Evolutionary conservation across 257 asterid genomes (phyloP).

Genomic region (Jaltomata sinuosa): DNA sequence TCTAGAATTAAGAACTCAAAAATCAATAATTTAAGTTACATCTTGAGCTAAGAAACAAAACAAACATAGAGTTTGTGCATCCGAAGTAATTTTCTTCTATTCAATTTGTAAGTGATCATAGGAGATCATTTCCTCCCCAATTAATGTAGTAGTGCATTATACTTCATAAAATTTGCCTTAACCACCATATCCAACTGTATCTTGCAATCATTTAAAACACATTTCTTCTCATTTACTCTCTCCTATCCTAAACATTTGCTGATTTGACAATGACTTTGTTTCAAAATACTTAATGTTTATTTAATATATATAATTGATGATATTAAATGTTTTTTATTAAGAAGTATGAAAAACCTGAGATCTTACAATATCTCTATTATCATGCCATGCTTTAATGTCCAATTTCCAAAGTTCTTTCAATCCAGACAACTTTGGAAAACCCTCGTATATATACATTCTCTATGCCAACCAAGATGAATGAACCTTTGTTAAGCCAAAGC

Average conservation of each 20-base stretch:
- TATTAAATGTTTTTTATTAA: too few species aligned
- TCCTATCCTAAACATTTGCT: neutral
- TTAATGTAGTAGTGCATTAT: neutral
- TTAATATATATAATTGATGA: too few species aligned
- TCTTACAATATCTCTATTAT: neutral
- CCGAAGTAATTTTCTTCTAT: too few species aligned
- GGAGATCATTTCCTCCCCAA: neutral
- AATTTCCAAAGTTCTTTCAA: conserved; percentile 8
- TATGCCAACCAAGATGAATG: conserved; percentile 7
- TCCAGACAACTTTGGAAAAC: conserved; percentile 11
- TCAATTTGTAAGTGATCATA: too few species aligned
- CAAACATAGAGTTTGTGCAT: too few species aligned
- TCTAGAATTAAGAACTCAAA: too few species aligned
- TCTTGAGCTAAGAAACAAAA: too few species aligned
- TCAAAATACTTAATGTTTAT: neutral
- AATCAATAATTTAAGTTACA: too few species aligned
- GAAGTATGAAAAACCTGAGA: neutral
- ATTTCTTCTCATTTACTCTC: neutral
- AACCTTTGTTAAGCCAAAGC: conserved; percentile 8
- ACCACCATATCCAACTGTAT: neutral
- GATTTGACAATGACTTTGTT: neutral
- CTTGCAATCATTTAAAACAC: neutral
- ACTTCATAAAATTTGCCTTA: neutral
- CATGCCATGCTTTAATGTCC: neutral
- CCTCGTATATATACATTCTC: neutral